A percentile compares a stretch with the other conserved stretches of the same genome.
Conservation (phyloP, 2,329 filamentous ascomycete genomes). For the Thelonectria olida region DNA sequence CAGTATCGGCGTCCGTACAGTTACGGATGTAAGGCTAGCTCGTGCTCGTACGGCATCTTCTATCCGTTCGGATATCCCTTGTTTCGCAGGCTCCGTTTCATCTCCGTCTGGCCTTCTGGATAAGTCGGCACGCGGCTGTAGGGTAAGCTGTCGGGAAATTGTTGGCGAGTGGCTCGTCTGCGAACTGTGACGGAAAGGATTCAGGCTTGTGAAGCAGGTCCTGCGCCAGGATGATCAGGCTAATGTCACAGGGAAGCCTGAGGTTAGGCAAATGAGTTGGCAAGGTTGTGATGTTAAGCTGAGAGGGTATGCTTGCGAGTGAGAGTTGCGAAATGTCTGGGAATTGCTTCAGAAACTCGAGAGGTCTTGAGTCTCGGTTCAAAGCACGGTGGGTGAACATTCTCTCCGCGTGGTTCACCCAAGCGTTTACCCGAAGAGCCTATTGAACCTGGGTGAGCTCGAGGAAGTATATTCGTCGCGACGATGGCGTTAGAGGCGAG, state of each 20-base stretch:
- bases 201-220: background rate
- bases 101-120: constrained; percentile 11
- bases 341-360: no score
- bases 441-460: no score
- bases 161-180: background rate
- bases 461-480: no score
- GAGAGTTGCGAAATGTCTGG: no score
- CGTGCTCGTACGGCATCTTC: constrained; percentile 18
- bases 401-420: no score
- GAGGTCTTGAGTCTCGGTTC: no score
- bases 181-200: background rate
- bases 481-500: no score
- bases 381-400: no score
- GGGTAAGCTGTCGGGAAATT: background rate
- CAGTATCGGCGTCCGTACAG: constrained; percentile 11
- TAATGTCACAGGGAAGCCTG: background rate
- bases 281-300: no score
- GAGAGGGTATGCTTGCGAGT: no score
- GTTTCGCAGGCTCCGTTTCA: constrained; percentile 14
- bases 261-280: no score
- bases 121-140: background rate
- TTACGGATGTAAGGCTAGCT: constrained; percentile 12
- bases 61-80: constrained; percentile 9
- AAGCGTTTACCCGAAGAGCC: no score
- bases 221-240: background rate